These are phyloP conservation scores for Ophiostoma himal-ulmi DNA, from an alignment of 2,329 filamentous ascomycete species.

Conservation along the genomic window DNA sequence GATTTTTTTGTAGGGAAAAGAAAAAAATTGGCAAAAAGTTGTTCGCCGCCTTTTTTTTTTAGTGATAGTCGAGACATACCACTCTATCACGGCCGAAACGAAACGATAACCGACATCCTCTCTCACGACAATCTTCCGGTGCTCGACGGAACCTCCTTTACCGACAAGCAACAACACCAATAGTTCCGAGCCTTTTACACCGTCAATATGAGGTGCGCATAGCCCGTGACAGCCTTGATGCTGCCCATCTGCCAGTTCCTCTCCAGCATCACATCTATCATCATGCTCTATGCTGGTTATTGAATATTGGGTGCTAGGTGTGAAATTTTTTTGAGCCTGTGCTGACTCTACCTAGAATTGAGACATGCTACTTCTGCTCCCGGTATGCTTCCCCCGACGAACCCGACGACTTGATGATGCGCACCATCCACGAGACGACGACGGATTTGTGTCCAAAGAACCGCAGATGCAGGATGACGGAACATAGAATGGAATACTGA, in stretches of 20 bases:
- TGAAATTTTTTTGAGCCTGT: neutral
- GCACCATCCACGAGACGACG: constrained; percentile 10
- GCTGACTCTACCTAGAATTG: constrained; percentile 39
- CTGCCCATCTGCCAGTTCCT: neutral
- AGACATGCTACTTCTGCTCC: constrained; percentile 67
- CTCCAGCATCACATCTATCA: neutral
- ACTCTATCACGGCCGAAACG: constrained; percentile 2
- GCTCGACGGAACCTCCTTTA: constrained; percentile 13
- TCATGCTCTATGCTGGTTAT: neutral
- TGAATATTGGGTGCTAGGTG: neutral
- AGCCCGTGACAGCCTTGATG: neutral
- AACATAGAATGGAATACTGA: constrained; percentile 15
- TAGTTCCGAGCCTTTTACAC: neutral
- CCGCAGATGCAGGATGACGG: constrained; percentile 41
- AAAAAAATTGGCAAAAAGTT: constrained; percentile 23
- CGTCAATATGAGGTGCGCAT: constrained; percentile 17
- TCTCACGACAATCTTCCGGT: constrained; percentile 14
- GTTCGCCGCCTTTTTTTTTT: constrained; percentile 24
- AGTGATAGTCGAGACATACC: constrained; percentile 15
- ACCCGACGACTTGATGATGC: constrained; percentile 6
- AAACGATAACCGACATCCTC: constrained; percentile 8
- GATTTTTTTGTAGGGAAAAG: constrained; percentile 22
- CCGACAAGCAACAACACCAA: neutral
- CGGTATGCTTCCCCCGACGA: constrained; percentile 37
- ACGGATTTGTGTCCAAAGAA: constrained; percentile 42